phyloP scores from a whole-genome alignment of 2,329 filamentous ascomycete species.

The Botrytis sinoallii region DNA sequence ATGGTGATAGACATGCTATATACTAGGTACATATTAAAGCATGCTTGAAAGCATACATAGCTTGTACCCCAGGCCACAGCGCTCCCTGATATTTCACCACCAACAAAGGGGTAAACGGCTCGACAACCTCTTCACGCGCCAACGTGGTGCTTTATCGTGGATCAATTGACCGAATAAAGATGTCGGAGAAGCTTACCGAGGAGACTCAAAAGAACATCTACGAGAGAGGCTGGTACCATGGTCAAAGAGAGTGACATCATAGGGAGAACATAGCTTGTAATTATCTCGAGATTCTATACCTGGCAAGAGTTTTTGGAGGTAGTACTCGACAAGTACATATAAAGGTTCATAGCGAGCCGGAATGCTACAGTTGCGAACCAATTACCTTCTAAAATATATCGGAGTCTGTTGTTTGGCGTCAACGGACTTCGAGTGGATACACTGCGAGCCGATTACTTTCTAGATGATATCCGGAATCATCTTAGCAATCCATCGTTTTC shows the following conservation, averaged over 20 bases:
- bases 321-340: not conserved
- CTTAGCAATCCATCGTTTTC: not conserved
- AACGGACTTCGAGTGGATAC: too few relatives aligned
- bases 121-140: not conserved
- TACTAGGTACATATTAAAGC: not conserved
- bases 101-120: too few relatives aligned
- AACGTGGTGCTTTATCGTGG: not conserved
- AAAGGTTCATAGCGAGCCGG: too few relatives aligned
- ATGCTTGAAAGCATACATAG: not conserved
- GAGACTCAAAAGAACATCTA: not conserved
- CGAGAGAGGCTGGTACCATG: not conserved
- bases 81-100: not conserved
- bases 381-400: not conserved
- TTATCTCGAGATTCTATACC: not conserved
- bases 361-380: not conserved
- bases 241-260: not conserved
- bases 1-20: not conserved
- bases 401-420: not conserved
- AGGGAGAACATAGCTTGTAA: not conserved
- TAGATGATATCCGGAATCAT: not conserved
- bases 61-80: accelerated
- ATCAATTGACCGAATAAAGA: not conserved
- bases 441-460: not conserved
- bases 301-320: not conserved
- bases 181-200: not conserved